A percentile compares a stretch with the other conserved stretches of the same genome.
These are phyloP conservation scores for Gossypium laxum DNA, from an alignment of 441 rosid genomes.

Conservation along the genomic window DNA sequence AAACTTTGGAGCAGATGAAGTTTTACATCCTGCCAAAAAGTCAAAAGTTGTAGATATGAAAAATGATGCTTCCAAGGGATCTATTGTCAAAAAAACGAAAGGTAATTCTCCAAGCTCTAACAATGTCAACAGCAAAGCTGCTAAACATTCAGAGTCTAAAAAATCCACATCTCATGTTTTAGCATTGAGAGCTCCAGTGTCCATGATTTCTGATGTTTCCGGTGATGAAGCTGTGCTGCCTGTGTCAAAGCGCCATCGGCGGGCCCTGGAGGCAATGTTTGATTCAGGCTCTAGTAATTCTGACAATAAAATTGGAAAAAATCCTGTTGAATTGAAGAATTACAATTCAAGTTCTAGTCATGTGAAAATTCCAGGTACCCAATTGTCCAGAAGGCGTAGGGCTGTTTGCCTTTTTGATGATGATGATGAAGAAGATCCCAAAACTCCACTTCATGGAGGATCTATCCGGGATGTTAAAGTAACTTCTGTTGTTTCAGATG, in stretches of 20 bases:
- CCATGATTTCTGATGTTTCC: constrained; percentile 28
- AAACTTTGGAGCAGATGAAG: constrained; percentile 28
- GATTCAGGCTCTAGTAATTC: constrained; percentile 33
- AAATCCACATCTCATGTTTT: constrained; percentile 24
- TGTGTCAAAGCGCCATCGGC: constrained; percentile 46
- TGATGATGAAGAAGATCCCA: constrained; percentile 63
- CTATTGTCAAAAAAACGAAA: constrained; percentile 20
- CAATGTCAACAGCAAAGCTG: constrained; percentile 28
- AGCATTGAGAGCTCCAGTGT: constrained; percentile 40
- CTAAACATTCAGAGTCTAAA: constrained; percentile 23
- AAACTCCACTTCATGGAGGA: constrained; percentile 88
- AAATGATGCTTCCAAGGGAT: constrained; percentile 26
- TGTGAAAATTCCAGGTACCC: constrained; percentile 29
- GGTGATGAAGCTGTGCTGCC: constrained; percentile 66
- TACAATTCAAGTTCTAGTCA: constrained; percentile 23
- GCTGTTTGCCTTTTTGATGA: constrained; percentile 74
- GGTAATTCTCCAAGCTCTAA: constrained; percentile 27
- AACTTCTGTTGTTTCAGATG: constrained; percentile 29
- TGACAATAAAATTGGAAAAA: constrained; percentile 38
- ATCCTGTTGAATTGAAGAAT: constrained; percentile 29
- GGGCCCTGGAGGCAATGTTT: constrained; percentile 49
- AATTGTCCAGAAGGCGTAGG: constrained; percentile 59
- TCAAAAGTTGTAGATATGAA: constrained; percentile 31
- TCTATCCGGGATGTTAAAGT: constrained; percentile 29
- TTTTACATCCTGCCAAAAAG: constrained; percentile 44